Evolutionary conservation across 2,329 filamentous ascomycete species (phyloP), one percentile per base, ranked within the genome.

Genomic region (Penicillium sp.): DNA sequence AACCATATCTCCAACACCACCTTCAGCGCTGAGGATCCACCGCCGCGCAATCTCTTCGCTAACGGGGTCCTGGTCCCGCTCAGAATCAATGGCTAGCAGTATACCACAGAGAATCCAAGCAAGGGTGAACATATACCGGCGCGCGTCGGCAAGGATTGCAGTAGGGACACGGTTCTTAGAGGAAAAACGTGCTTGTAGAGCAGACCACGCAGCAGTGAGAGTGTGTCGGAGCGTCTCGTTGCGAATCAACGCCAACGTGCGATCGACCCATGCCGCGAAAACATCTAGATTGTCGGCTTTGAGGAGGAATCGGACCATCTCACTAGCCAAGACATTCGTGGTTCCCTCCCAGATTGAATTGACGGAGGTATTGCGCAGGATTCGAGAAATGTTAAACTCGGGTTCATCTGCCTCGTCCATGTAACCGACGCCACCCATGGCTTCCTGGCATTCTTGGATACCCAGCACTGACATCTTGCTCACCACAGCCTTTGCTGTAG

Each of bases 291-390:
- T 68, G n/a, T 66, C 68, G 2, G 59, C 49, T 18, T 67, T 69
- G 2, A 69, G 37, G 4, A 72, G 55, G 39, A 70, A 67, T 0
- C 81, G 72, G 31, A 82, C 73, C 5, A 81, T 72, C 62, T 84
- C 82, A 40, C 79, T 79, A 4, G 85, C 85, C 56, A 92, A 78
- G 6, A 92, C 87, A 66, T 90, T 88, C 0, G 88, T 90, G 0
- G 89, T 91, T 1, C 89, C 87, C 72, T 90, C 88, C 87, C 87
- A 90, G 50, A 91, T 88, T 1, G 73, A 73, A 50, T 78, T 75
- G 1, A 82, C 80, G 7, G 79, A 75, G 1, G 82, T 84, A 65
- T 91, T 89, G 7, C 89, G 82, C 66, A 86, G 86, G 1, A 91
- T 77, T 6, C 87, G 81, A 0, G 88, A 82, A 3, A 91, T 76